Base-by-base conservation (phyloP, 2,329 filamentous ascomycete genomes). In the Monilinia vaccinii-corymbosi region DNA sequence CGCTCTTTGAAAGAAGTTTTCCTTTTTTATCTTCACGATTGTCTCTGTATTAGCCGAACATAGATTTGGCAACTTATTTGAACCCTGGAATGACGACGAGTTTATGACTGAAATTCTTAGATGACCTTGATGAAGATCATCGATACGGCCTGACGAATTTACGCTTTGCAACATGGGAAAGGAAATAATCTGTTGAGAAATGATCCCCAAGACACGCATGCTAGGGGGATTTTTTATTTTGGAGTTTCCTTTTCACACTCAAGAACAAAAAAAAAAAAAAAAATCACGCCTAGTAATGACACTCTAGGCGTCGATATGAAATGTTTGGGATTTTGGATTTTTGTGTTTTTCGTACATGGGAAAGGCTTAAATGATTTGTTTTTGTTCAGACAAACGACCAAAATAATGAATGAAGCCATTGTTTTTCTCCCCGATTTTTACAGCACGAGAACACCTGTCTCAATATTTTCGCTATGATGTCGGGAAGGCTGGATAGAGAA, bases 11-110 rank as follows among this genome's bases (percentile, higher is more conserved):
- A 67, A 67, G 64, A 63, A 25, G 18, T 47, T 70, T 70, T 65
- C 61, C 58, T 68, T 69, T 60, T 68, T 53, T 36, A 34, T 58
- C 61, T 64, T 57, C 60, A 70, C 64, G 66, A 67, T 64, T 70
- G 71, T 73, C 69, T 67, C 71, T 75, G 74, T 75, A 75, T 72
- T 72, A 67, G 68, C 69, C 67, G 69, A 69, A 69, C 71, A 66
- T 65, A 68, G 63, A 71, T 69, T 73, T 67, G 67, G 67, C 70
- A 71, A 69, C 67, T 68, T 72, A 68, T 70, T 69, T 61, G 71
- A 70, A 23, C 46, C 46, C 70, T 73, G 71, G 68, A 68, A 73
- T 71, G 69, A 75, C 71, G 71, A 75, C 63, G 67, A 72, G 67
- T 70, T 73, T 75, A 68, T 73, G 75, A 70, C 72, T 69, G 69